Conservation (phyloP, 1,139 yeast species). For the Schizosaccharomyces versatilis region DNA sequence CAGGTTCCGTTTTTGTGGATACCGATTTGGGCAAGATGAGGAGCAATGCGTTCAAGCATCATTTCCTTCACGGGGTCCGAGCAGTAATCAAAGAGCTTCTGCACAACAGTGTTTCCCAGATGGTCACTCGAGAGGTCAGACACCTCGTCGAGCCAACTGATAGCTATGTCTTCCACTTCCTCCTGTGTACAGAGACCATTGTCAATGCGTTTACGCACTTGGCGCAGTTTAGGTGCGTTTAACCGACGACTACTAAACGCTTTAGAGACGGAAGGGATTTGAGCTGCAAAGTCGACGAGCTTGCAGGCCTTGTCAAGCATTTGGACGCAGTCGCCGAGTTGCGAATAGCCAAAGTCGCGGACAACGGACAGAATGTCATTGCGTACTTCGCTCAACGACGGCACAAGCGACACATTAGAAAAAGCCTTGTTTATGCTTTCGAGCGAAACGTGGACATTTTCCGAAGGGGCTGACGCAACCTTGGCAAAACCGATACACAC, state of each 20-base stretch:
- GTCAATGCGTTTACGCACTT: conserved; percentile 31
- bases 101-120: conserved; percentile 87
- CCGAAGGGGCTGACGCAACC: conserved; percentile 10
- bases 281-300: background rate
- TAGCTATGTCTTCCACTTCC: conserved; percentile 67
- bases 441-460: background rate
- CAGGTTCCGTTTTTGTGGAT: conserved; percentile 96
- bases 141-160: conserved; percentile 70
- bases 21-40: conserved; percentile 73
- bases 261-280: conserved; percentile 1
- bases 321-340: background rate
- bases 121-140: conserved; percentile 86
- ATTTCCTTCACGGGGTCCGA: conserved; percentile 53
- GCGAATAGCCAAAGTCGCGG: background rate
- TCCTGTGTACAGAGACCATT: conserved; percentile 22
- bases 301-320: background rate
- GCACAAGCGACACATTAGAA: background rate
- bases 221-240: conserved; percentile 25
- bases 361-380: background rate
- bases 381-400: background rate
- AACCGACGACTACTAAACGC: conserved; percentile 2
- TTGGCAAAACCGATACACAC: conserved; percentile 24
- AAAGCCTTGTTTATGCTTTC: background rate
- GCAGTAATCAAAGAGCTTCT: conserved; percentile 57
- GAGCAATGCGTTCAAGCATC: conserved; percentile 61